These are phyloP conservation scores for Penicillium manginii DNA, from an alignment of 495 filamentous ascomycete genomes.

Conservation along the genomic window DNA sequence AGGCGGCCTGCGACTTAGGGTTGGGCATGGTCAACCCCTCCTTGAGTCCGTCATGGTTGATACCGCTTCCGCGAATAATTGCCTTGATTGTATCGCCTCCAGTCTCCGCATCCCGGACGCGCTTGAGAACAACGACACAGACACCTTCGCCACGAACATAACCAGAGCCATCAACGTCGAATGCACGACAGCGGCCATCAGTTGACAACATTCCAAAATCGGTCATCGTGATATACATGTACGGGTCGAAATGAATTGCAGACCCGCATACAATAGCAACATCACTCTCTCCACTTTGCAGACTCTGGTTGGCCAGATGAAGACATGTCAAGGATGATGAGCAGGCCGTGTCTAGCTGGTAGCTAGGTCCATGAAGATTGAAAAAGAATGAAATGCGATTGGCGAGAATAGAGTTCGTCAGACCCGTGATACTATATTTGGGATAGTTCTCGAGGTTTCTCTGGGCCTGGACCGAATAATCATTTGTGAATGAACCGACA, in stretches of 20 bases:
- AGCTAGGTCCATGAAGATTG: slow-evolving; percentile 45
- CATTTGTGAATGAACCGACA: neutral
- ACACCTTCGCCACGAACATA: slow-evolving; percentile 54
- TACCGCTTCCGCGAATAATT: slow-evolving; percentile 39
- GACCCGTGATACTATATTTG: neutral
- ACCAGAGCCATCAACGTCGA: slow-evolving; percentile 47
- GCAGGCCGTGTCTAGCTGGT: slow-evolving; percentile 44
- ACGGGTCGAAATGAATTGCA: slow-evolving; percentile 20
- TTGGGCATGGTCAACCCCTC: slow-evolving; percentile 44
- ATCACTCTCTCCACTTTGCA: slow-evolving; percentile 42
- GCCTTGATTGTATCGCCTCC: slow-evolving; percentile 45
- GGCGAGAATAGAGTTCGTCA: neutral
- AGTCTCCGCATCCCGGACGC: slow-evolving; percentile 32
- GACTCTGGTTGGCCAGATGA: slow-evolving; percentile 45
- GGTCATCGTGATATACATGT: slow-evolving; percentile 19
- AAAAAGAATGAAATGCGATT: slow-evolving; percentile 48
- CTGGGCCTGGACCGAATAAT: neutral
- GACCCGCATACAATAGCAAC: slow-evolving; percentile 28
- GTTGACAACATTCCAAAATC: slow-evolving; percentile 43
- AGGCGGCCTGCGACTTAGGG: slow-evolving; percentile 27
- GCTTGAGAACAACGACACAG: slow-evolving; percentile 43
- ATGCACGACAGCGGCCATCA: slow-evolving; percentile 38
- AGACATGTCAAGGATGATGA: slow-evolving; percentile 41
- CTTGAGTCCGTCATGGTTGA: slow-evolving; percentile 44
- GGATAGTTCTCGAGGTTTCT: neutral